These are phyloP conservation scores for Rhodofomes roseus DNA, from an alignment of 1,284 basidiomycete genomes.

Conservation along the genomic window DNA sequence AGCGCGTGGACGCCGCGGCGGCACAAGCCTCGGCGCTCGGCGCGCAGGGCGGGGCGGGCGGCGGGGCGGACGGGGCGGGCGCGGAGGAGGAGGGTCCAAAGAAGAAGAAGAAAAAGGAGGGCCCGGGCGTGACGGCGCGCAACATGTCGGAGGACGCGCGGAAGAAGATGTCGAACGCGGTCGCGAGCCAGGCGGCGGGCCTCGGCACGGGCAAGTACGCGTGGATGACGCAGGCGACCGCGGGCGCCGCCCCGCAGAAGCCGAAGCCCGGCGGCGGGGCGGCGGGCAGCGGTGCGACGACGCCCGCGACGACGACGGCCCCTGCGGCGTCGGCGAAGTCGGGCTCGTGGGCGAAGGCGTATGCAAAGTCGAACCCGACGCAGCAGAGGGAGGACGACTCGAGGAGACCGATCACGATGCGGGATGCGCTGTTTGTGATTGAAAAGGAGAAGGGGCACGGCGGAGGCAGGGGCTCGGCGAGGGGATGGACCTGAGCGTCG, in stretches of 20 bases:
- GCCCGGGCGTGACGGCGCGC: constrained; percentile 76
- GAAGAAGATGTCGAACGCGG: constrained; percentile 86
- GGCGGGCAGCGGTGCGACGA: constrained; percentile 21
- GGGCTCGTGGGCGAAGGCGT: constrained; percentile 62
- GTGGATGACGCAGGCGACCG: constrained; percentile 69
- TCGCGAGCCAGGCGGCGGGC: constrained; percentile 84
- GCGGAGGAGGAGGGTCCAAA: constrained; percentile 55
- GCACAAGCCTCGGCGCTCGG: constrained; percentile 60
- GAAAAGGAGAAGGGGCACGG: constrained; percentile 77
- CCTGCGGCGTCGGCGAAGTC: constrained; percentile 35
- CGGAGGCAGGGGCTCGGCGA: constrained; percentile 67
- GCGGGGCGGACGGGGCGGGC: constrained; percentile 29
- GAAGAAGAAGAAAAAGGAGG: constrained; percentile 83
- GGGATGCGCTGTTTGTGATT: constrained; percentile 78
- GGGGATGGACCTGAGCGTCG: constrained; percentile 53
- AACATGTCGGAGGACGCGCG: constrained; percentile 87
- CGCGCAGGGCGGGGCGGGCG: constrained; percentile 43
- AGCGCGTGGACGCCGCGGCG: constrained; percentile 65
- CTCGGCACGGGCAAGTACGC: constrained; percentile 71
- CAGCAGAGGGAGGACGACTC: constrained; percentile 50
- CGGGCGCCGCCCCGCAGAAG: constrained; percentile 43
- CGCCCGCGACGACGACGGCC: constrained; percentile 27
- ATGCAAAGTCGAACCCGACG: constrained; percentile 39
- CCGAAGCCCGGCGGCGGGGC: constrained; percentile 32
- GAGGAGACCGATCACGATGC: constrained; percentile 58